A percentile compares a stretch with the other conserved stretches of the same genome.
These are phyloP conservation scores for Terfezia claveryi DNA, from an alignment of 495 filamentous ascomycete genomes.

Conservation along the genomic window DNA sequence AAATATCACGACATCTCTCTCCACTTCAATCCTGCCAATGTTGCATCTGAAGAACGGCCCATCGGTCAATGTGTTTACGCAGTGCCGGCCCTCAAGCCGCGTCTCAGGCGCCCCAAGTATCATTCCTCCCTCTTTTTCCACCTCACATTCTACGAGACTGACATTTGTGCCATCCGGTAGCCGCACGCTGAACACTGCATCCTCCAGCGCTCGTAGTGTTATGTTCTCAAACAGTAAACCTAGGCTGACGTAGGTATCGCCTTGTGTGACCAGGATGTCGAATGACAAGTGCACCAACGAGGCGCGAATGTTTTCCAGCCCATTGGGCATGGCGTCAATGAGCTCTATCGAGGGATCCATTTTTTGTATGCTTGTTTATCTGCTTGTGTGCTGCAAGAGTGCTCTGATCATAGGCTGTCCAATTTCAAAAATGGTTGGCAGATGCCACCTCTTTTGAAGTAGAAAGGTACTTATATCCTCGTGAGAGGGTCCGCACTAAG, in stretches of 20 bases:
- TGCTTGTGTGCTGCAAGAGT: too few relatives aligned
- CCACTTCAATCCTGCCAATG: conserved; percentile 8
- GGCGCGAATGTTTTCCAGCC: conserved; percentile 7
- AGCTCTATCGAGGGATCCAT: conserved; percentile 10
- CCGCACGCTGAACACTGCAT: conserved; percentile 13
- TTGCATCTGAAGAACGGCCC: conserved; percentile 16
- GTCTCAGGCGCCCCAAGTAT: conserved; percentile 7
- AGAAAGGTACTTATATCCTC: too few relatives aligned
- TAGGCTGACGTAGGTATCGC: conserved; percentile 10
- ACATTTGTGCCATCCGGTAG: conserved; percentile 11
- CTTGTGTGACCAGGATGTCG: conserved; percentile 9
- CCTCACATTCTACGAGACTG: conserved; percentile 10
- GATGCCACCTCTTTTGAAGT: too few relatives aligned
- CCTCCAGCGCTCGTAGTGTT: conserved; percentile 6
- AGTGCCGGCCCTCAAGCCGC: conserved; percentile 7
- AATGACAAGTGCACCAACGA: conserved; percentile 12
- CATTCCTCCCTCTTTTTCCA: conserved; percentile 6
- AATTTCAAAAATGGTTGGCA: too few relatives aligned
- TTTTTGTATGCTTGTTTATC: background rate
- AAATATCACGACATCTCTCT: conserved; percentile 12
- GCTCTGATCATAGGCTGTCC: too few relatives aligned
- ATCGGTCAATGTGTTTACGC: conserved; percentile 14
- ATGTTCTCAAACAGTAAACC: conserved; percentile 16
- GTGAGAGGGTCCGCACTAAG: too few relatives aligned
- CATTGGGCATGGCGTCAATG: conserved; percentile 10